Conservation (phyloP, 2,329 filamentous ascomycete species). For the Monosporascus sp. region DNA sequence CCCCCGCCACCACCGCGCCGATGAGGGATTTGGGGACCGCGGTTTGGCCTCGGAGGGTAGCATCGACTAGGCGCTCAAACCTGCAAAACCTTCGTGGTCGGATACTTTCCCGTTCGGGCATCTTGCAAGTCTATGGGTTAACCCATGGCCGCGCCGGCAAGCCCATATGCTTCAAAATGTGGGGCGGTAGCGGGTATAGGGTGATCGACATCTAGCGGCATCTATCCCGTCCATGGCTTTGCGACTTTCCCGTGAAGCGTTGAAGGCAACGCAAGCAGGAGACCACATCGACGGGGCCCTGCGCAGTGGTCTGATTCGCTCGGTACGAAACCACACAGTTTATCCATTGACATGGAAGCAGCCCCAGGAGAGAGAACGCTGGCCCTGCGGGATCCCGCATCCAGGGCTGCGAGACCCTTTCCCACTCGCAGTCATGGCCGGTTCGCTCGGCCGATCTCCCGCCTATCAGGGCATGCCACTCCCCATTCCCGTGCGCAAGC, state of each 20-base stretch:
- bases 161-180: too few relatives aligned
- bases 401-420: slow-evolving; percentile 3
- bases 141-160: too few relatives aligned
- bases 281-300: too few relatives aligned
- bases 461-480: slow-evolving; percentile 2
- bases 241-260: too few relatives aligned
- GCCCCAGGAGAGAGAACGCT: background rate
- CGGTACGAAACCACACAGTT: too few relatives aligned
- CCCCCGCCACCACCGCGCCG: slow-evolving; percentile 42
- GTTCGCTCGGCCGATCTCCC: slow-evolving; percentile 15
- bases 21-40: slow-evolving; percentile 13
- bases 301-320: too few relatives aligned
- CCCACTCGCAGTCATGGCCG: slow-evolving; percentile 8
- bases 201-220: too few relatives aligned
- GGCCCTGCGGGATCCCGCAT: background rate
- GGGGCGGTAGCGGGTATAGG: too few relatives aligned
- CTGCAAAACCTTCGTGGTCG: background rate
- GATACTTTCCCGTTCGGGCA: background rate
- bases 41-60: background rate
- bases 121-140: background rate
- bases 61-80: background rate
- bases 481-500: background rate
- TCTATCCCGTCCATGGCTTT: too few relatives aligned
- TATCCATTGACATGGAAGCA: background rate
- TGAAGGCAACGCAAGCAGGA: too few relatives aligned